A percentile compares a stretch with the other conserved stretches of the same genome.
phyloP scores from a whole-genome alignment of 2,329 filamentous ascomycete species.

The Fusarium sp. region DNA sequence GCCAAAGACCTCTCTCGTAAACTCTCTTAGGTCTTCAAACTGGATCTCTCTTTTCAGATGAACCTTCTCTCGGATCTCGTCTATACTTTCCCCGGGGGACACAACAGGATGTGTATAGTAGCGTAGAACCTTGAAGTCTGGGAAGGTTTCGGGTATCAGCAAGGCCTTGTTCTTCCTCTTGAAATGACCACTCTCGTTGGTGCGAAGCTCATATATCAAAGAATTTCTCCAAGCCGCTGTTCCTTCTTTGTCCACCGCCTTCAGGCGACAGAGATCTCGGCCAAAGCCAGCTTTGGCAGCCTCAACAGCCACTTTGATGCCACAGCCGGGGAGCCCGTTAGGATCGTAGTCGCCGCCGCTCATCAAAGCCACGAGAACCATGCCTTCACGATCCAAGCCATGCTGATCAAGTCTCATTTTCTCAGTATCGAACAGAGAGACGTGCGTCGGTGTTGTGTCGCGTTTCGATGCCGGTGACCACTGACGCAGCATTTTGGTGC shows the following conservation, averaged over 20 bases:
- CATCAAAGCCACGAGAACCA: conserved; percentile 94
- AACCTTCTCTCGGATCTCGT: conserved; percentile 39
- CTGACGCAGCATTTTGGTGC: conserved; percentile 77
- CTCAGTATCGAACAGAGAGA: conserved; percentile 78
- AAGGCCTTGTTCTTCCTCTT: conserved; percentile 76
- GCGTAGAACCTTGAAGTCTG: conserved; percentile 77
- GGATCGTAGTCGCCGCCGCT: conserved; percentile 95
- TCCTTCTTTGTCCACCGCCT: conserved; percentile 64
- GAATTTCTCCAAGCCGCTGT: conserved; percentile 75
- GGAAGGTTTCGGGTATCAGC: conserved; percentile 81
- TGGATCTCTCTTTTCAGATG: conserved; percentile 37
- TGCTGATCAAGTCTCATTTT: conserved; percentile 58
- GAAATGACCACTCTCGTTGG: conserved; percentile 86
- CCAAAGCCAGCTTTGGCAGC: conserved; percentile 91
- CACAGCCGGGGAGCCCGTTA: conserved; percentile 86
- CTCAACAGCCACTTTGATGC: conserved; percentile 87
- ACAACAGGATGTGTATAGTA: conserved; percentile 91
- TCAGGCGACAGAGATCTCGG: conserved; percentile 72
- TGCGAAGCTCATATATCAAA: conserved; percentile 77
- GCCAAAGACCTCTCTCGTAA: conserved; percentile 81
- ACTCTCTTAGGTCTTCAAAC: conserved; percentile 69
- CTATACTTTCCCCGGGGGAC: conserved; percentile 65
- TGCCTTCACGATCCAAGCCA: conserved; percentile 81
- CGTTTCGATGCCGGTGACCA: conserved; percentile 78
- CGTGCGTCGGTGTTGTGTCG: conserved; percentile 80